Conservation (phyloP, 768 basidiomycete species). For the Cytidiella melzeri region DNA sequence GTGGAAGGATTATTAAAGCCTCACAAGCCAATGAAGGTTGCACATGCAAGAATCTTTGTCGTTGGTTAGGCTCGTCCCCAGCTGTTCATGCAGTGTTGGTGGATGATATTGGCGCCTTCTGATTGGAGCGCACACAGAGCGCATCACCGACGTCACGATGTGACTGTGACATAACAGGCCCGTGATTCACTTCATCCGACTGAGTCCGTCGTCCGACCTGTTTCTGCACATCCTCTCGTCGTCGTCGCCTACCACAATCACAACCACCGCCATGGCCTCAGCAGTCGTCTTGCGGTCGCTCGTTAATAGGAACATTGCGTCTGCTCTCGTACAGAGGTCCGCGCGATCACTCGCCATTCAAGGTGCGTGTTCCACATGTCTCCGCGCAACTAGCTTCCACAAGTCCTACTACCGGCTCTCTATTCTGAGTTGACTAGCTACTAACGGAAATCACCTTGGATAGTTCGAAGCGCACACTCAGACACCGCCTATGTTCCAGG, state of each 20-base stretch:
- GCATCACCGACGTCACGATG: not conserved
- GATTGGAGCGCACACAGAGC: not conserved
- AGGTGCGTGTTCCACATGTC: conserved; percentile 27
- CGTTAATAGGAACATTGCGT: conserved; percentile 36
- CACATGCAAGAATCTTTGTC: too few relatives aligned
- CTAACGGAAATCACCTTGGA: too few relatives aligned
- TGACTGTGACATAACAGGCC: conserved; percentile 3
- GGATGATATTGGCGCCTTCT: not conserved
- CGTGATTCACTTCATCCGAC: conserved; percentile 11
- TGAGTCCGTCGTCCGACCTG: conserved; percentile 7
- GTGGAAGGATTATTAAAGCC: too few relatives aligned
- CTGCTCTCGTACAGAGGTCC: conserved; percentile 32
- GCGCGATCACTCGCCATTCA: conserved; percentile 33
- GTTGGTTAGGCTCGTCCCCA: too few relatives aligned
- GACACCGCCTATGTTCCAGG: conserved; percentile 52
- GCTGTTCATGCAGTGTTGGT: not conserved
- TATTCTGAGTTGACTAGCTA: too few relatives aligned
- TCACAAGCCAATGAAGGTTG: too few relatives aligned
- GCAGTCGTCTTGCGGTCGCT: conserved; percentile 44
- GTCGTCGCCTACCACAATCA: conserved; percentile 3
- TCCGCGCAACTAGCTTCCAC: not conserved
- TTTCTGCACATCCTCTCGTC: conserved; percentile 1
- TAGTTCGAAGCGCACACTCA: conserved; percentile 11
- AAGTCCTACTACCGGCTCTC: too few relatives aligned
- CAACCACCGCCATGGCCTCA: conserved; percentile 39